A percentile compares a stretch with the other conserved stretches of the same genome.
phyloP scores from a whole-genome alignment of 1,284 basidiomycete genomes.

The Cutaneotrichosporon cutaneum region DNA sequence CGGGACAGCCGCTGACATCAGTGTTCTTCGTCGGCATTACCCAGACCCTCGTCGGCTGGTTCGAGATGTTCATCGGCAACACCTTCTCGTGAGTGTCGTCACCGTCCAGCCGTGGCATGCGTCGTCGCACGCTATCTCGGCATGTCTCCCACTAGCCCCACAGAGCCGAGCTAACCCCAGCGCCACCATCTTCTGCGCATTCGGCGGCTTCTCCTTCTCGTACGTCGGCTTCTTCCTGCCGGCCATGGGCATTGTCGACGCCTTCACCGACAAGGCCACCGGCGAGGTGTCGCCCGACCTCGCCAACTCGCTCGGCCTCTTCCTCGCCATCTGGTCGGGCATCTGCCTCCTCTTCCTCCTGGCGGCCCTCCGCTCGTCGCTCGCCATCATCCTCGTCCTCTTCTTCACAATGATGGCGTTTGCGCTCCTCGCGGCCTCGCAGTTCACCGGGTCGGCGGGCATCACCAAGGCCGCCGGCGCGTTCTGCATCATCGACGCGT shows the following conservation, averaged over 20 bases:
- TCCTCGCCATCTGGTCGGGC: conserved; percentile 21
- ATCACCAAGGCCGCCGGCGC: conserved; percentile 15
- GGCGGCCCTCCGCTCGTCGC: conserved; percentile 25
- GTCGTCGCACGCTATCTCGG: too few relatives aligned
- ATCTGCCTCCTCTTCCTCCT: conserved; percentile 22
- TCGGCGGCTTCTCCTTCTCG: conserved; percentile 23
- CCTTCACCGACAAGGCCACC: conserved; percentile 18
- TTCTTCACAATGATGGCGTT: conserved; percentile 17
- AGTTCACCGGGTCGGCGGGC: conserved; percentile 6
- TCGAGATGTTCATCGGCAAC: conserved; percentile 31
- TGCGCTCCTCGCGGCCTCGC: conserved; percentile 10
- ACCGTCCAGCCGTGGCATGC: too few relatives aligned
- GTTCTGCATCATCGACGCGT: conserved; percentile 16
- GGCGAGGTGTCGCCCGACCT: conserved; percentile 24
- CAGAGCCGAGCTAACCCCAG: not conserved
- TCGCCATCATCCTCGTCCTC: conserved; percentile 23
- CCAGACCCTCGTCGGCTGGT: conserved; percentile 26
- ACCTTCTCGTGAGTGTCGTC: conserved; percentile 17
- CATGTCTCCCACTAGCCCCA: not conserved
- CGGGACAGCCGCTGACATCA: not conserved
- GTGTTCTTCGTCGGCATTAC: conserved; percentile 25
- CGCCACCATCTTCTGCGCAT: conserved; percentile 24
- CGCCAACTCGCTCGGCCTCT: conserved; percentile 20
- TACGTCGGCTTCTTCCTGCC: conserved; percentile 22
- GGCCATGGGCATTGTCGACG: conserved; percentile 13